Evolutionary conservation across 257 asterid genomes (phyloP).

Genomic region (Haberlea rhodopensis): DNA sequence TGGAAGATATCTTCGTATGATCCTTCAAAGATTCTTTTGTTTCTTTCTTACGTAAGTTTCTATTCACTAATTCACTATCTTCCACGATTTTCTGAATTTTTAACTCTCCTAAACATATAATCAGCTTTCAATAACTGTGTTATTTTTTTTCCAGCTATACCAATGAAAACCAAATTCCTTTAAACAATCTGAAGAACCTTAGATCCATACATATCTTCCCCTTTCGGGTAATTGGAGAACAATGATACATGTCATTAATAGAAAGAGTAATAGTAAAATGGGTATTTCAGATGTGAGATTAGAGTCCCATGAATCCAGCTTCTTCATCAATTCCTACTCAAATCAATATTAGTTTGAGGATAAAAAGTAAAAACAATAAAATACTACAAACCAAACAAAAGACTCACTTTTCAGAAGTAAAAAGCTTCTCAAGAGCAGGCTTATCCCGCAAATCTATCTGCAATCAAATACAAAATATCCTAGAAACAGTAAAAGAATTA

Average conservation of each 20-base stretch:
- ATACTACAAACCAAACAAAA: neutral
- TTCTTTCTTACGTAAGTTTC: neutral
- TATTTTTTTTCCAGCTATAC: neutral
- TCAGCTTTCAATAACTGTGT: neutral
- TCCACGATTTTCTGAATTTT: neutral
- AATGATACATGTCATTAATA: neutral
- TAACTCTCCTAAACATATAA: neutral
- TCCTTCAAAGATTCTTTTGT: neutral
- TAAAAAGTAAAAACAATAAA: neutral
- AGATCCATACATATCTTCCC: neutral
- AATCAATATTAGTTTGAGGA: neutral
- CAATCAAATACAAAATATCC: constrained; percentile 28
- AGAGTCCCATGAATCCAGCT: constrained; percentile 10
- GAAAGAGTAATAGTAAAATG: constrained; percentile 2
- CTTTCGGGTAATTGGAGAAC: constrained; percentile 2
- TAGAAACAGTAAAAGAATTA: constrained; percentile 7
- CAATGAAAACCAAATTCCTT: neutral
- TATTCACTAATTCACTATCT: neutral
- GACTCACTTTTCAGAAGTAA: constrained; percentile 81
- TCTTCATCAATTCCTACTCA: constrained; percentile 1
- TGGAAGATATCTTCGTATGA: neutral
- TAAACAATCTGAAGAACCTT: neutral
- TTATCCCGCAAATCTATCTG: constrained; percentile 89
- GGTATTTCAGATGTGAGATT: neutral
- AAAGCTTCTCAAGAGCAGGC: constrained; percentile 73